Evolutionary conservation across 1,284 basidiomycete species (phyloP).

Genomic region (Mycena citricolor): DNA sequence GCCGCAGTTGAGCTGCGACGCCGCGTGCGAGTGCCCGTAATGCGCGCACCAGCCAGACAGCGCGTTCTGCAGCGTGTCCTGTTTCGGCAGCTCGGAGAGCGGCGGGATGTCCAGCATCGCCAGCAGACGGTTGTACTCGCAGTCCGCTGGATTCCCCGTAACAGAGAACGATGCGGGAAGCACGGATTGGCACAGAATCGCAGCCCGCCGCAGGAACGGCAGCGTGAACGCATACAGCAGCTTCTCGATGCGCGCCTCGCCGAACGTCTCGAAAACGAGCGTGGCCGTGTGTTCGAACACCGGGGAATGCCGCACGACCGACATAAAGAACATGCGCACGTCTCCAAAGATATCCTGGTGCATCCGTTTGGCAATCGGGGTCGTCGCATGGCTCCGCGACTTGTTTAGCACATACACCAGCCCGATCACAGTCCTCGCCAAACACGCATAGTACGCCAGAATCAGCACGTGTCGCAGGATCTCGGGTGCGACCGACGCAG

Average conservation of each 20-base stretch:
- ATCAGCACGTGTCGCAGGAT: constrained; percentile 83
- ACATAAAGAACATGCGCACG: constrained; percentile 79
- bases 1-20: constrained; percentile 70
- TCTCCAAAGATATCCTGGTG: constrained; percentile 73
- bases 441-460: constrained; percentile 85
- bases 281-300: constrained; percentile 79
- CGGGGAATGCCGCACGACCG: constrained; percentile 74
- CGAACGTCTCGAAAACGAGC: constrained; percentile 72
- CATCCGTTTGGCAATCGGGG: constrained; percentile 42
- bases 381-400: constrained; percentile 53
- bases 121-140: constrained; percentile 84
- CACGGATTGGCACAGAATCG: constrained; percentile 82
- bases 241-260: constrained; percentile 81
- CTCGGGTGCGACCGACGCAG: constrained; percentile 85
- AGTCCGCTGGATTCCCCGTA: constrained; percentile 37
- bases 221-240: constrained; percentile 88
- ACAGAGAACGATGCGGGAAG: constrained; percentile 61
- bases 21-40: constrained; percentile 72
- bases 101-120: constrained; percentile 75
- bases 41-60: constrained; percentile 83
- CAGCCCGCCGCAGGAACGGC: constrained; percentile 90
- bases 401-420: constrained; percentile 79
- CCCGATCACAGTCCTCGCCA: constrained; percentile 82
- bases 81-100: constrained; percentile 72
- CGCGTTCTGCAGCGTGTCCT: constrained; percentile 81